These are phyloP conservation scores for Populus euphratica DNA, from an alignment of 345 rosid species.

Conservation along the genomic window DNA sequence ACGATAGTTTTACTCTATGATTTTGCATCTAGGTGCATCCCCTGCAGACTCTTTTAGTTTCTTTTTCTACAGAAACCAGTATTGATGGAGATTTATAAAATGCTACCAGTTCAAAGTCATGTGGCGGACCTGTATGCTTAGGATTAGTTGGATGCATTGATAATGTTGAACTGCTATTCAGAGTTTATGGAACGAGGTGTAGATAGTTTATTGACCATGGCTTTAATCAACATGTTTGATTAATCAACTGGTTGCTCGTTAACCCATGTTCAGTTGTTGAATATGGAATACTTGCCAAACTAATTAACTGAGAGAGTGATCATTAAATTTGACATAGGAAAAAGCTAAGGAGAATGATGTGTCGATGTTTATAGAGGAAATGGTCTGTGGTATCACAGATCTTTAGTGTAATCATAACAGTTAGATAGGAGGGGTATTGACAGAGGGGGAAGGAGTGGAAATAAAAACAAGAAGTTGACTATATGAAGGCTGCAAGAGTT, in stretches of 20 bases:
- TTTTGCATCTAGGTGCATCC: background rate
- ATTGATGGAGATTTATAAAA: background rate
- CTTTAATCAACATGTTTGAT: background rate
- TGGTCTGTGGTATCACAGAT: background rate
- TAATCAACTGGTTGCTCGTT: background rate
- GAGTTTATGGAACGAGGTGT: background rate
- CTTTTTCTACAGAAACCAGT: background rate
- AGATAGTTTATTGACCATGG: background rate
- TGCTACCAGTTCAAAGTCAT: background rate
- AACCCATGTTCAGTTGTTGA: background rate
- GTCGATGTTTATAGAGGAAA: background rate
- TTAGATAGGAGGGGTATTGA: background rate
- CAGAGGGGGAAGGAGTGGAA: background rate
- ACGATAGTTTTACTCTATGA: background rate
- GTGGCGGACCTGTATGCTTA: background rate
- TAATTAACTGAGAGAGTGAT: background rate
- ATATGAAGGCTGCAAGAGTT: background rate
- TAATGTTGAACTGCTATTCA: background rate
- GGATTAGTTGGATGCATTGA: background rate
- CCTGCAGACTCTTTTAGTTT: background rate
- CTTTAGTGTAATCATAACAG: background rate
- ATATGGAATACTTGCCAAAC: background rate
- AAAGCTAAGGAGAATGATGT: background rate
- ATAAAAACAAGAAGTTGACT: background rate
- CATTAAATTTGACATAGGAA: background rate